A percentile compares a stretch with the other conserved stretches of the same genome.
These are phyloP conservation scores for Croton setiger DNA, from an alignment of 441 rosid genomes.

Conservation along the genomic window DNA sequence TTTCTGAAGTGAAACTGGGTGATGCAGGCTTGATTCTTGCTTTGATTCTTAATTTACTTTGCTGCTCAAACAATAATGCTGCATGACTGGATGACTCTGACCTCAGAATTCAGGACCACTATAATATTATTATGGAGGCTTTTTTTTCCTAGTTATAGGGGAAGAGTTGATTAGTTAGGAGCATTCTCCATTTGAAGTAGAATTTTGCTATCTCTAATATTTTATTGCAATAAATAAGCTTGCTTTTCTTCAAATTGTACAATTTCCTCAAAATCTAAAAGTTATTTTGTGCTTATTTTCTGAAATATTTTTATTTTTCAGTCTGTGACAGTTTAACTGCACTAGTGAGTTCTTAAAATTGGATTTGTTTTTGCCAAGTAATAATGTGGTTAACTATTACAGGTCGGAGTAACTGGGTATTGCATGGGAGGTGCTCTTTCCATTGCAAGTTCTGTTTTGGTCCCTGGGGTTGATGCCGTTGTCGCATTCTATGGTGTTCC, in stretches of 20 bases:
- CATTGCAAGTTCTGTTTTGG: constrained; percentile 85
- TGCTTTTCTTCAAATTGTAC: background rate
- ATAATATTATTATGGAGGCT: background rate
- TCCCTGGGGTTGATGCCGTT: constrained; percentile 82
- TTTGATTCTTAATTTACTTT: background rate
- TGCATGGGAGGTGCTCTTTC: constrained; percentile 98
- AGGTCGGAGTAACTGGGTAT: constrained; percentile 94
- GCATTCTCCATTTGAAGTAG: background rate
- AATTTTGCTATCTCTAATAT: background rate
- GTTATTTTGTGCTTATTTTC: background rate
- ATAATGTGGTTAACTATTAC: constrained; percentile 15
- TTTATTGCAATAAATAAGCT: background rate
- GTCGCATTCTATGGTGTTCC: constrained; percentile 92
- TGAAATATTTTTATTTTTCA: background rate
- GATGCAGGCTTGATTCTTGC: background rate
- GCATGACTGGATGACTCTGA: background rate
- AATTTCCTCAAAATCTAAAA: background rate
- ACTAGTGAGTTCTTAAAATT: background rate
- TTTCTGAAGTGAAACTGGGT: background rate
- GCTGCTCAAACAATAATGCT: too few relatives aligned
- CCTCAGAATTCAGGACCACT: background rate
- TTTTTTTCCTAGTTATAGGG: background rate
- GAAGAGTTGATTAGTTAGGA: background rate
- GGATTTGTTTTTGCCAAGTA: background rate
- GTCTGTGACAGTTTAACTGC: constrained; percentile 3